A percentile compares a stretch with the other conserved stretches of the same genome.
These are phyloP conservation scores for Artemisia argyi DNA, from an alignment of 129 eudicot genomes.

Conservation along the genomic window DNA sequence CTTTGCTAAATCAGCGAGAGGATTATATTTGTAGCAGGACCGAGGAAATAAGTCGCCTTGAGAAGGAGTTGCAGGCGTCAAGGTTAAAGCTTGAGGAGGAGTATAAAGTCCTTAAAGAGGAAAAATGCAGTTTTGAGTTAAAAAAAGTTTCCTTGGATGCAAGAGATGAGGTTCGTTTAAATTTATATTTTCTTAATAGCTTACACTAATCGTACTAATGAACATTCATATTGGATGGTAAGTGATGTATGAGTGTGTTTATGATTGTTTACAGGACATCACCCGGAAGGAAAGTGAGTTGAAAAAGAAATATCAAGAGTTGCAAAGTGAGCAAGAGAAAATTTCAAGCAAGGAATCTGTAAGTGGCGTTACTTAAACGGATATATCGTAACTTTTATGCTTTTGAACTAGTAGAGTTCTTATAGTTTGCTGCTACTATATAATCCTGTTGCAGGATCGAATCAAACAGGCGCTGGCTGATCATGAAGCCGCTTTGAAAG, in stretches of 20 bases:
- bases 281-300: constrained; percentile 53
- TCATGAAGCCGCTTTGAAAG: constrained; percentile 63
- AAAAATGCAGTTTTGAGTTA: constrained; percentile 48
- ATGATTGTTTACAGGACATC: constrained; percentile 54
- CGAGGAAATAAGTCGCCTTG: constrained; percentile 59
- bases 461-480: constrained; percentile 53
- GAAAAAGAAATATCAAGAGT: constrained; percentile 66
- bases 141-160: constrained; percentile 57
- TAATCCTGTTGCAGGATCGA: constrained; percentile 45
- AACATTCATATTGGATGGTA: constrained; percentile 2
- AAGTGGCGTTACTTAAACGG: constrained; percentile 26
- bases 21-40: constrained; percentile 56
- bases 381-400: constrained; percentile 9
- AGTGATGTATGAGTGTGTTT: constrained; percentile 9
- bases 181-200: not conserved
- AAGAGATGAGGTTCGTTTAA: constrained; percentile 63
- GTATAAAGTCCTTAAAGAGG: constrained; percentile 44
- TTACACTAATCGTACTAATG: not conserved
- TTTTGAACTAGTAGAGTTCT: not conserved
- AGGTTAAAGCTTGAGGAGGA: constrained; percentile 53
- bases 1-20: constrained; percentile 80
- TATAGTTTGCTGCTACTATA: not conserved
- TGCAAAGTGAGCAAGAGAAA: constrained; percentile 51
- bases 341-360: constrained; percentile 71
- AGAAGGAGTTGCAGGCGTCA: constrained; percentile 66